A percentile compares a stretch with the other conserved stretches of the same genome.
Conservation (phyloP, 2,329 filamentous ascomycete genomes). For the Beauveria pseudobassiana region DNA sequence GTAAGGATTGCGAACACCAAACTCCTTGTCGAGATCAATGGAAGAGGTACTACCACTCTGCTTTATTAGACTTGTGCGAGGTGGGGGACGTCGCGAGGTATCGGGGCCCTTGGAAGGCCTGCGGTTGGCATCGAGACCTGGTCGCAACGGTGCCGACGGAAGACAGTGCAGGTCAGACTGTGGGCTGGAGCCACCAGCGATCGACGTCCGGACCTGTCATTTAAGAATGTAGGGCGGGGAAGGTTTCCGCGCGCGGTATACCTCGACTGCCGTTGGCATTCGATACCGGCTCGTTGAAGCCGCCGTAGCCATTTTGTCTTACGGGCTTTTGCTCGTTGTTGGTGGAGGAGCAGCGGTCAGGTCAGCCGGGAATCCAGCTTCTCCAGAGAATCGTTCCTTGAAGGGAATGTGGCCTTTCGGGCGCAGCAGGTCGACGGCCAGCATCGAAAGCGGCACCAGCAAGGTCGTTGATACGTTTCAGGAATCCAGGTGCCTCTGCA, state of each 20-base stretch:
- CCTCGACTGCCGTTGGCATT: constrained; percentile 29
- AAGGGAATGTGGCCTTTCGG: constrained; percentile 3
- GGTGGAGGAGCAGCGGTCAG: constrained; percentile 20
- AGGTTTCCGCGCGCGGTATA: constrained; percentile 44
- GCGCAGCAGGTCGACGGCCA: neutral
- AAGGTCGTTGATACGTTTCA: constrained; percentile 13
- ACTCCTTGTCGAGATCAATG: constrained; percentile 52
- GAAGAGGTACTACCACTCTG: constrained; percentile 31
- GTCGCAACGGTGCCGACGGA: neutral
- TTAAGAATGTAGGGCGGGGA: constrained; percentile 32
- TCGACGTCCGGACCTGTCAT: constrained; percentile 33
- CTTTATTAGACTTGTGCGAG: constrained; percentile 40
- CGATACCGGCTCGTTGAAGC: constrained; percentile 43
- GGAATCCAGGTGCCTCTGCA: neutral
- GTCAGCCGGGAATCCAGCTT: neutral
- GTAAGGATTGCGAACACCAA: constrained; percentile 55
- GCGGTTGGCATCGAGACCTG: constrained; percentile 18
- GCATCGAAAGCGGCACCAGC: constrained; percentile 4
- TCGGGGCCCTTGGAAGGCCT: constrained; percentile 33
- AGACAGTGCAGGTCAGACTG: constrained; percentile 26
- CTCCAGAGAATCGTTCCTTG: constrained; percentile 17
- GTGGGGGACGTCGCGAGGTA: constrained; percentile 45
- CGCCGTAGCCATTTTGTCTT: constrained; percentile 48
- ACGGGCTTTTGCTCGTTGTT: neutral
- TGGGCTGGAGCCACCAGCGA: constrained; percentile 41